Conservation (phyloP, 495 filamentous ascomycete genomes). For the Haplographium delicatum region DNA sequence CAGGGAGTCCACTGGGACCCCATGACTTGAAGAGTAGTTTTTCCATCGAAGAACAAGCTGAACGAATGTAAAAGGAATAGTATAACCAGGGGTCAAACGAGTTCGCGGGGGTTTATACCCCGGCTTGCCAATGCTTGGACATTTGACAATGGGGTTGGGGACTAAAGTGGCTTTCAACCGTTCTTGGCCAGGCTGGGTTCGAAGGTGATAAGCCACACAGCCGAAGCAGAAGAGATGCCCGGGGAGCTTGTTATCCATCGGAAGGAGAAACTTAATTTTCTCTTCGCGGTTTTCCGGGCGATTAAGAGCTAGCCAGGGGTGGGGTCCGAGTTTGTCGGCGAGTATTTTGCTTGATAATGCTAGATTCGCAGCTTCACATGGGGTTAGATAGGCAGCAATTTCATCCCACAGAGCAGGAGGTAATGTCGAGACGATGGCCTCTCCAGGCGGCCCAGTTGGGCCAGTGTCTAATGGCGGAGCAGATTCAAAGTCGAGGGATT, state of each 20-base stretch:
- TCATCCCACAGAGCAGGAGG: slow-evolving; percentile 38
- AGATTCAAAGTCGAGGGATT: slow-evolving; percentile 24
- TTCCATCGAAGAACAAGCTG: slow-evolving; percentile 44
- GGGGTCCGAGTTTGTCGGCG: slow-evolving; percentile 34
- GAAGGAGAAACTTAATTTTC: slow-evolving; percentile 41
- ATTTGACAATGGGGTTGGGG: slow-evolving; percentile 48
- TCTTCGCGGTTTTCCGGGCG: slow-evolving; percentile 33
- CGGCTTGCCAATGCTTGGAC: slow-evolving; percentile 34
- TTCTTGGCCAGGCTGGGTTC: slow-evolving; percentile 44
- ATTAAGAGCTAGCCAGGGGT: slow-evolving; percentile 31
- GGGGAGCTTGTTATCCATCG: slow-evolving; percentile 41
- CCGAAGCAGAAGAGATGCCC: slow-evolving; percentile 52
- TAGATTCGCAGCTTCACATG: slow-evolving; percentile 41
- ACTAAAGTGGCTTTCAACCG: slow-evolving; percentile 40
- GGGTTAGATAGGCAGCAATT: slow-evolving; percentile 37
- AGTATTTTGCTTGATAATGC: slow-evolving; percentile 43
- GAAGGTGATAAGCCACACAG: slow-evolving; percentile 46
- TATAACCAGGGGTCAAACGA: slow-evolving; percentile 47
- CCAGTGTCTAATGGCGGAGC: slow-evolving; percentile 19
- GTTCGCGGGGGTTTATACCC: slow-evolving; percentile 35
- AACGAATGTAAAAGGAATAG: slow-evolving; percentile 47
- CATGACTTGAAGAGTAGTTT: slow-evolving; percentile 38
- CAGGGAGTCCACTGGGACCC: slow-evolving; percentile 37
- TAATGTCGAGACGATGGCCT: slow-evolving; percentile 39
- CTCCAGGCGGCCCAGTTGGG: slow-evolving; percentile 34